These are phyloP conservation scores for Tolypocladium sp. DNA, from an alignment of 2,329 filamentous ascomycete genomes.

Conservation along the genomic window DNA sequence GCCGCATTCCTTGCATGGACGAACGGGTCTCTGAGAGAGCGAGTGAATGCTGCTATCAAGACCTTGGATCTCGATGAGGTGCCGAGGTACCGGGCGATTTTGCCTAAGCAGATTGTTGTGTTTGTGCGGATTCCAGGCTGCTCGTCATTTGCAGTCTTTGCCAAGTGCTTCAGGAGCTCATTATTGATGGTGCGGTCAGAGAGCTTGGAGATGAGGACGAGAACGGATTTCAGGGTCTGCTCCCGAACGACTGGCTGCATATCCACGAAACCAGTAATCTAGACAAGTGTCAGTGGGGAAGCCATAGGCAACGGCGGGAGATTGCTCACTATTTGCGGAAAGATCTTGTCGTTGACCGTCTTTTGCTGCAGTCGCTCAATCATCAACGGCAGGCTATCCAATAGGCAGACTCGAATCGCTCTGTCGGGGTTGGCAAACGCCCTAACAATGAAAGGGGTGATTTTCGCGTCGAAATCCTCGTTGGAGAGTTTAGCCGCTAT, in stretches of 20 bases:
- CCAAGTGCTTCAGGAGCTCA: conserved; percentile 80
- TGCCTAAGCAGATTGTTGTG: conserved; percentile 93
- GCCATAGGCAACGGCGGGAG: not conserved
- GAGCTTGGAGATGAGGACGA: conserved; percentile 79
- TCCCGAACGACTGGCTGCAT: conserved; percentile 84
- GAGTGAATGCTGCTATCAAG: conserved; percentile 81
- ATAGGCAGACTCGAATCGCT: conserved; percentile 79
- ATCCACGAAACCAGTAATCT: conserved; percentile 93
- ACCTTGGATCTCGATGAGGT: conserved; percentile 76
- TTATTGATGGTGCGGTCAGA: conserved; percentile 91
- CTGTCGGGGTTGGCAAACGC: conserved; percentile 87
- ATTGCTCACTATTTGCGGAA: conserved; percentile 71
- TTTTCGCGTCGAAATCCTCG: conserved; percentile 78
- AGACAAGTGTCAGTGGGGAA: conserved; percentile 11
- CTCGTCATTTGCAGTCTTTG: conserved; percentile 95
- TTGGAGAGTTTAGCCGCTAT: conserved; percentile 79
- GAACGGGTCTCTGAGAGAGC: conserved; percentile 86
- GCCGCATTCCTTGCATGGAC: conserved; percentile 88
- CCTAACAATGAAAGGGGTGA: conserved; percentile 79
- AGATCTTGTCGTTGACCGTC: conserved; percentile 91
- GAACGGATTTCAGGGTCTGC: conserved; percentile 89
- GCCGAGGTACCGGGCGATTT: conserved; percentile 85
- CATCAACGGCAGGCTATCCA: conserved; percentile 84
- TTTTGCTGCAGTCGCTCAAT: conserved; percentile 85
- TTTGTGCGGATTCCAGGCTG: conserved; percentile 96